Evolutionary conservation across 345 rosid species (phyloP).

Genomic region (Eucalyptus regnans): DNA sequence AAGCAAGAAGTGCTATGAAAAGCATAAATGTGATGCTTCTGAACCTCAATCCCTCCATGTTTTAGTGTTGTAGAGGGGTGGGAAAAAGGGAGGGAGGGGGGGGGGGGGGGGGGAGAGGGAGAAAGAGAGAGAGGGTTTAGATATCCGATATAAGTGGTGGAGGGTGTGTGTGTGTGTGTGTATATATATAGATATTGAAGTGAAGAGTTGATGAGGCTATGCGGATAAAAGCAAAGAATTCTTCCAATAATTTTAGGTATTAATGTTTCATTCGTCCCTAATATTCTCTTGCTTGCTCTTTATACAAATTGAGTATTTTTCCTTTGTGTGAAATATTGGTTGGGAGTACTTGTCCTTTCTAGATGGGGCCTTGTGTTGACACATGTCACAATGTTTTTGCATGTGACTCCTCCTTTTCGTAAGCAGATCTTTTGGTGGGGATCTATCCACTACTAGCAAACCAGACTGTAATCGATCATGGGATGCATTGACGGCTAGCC

Average conservation of each 20-base stretch:
- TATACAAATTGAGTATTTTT: neutral
- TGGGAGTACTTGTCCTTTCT: conserved; percentile 5
- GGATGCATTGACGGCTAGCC: neutral
- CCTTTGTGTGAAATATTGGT: conserved; percentile 19
- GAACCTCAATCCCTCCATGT: conserved; percentile 16
- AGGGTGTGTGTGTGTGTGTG: conserved; percentile 10
- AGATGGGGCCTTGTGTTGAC: neutral
- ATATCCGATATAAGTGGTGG: neutral
- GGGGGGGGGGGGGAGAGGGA: neutral
- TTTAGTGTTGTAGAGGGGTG: neutral
- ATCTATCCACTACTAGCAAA: neutral
- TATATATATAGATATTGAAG: conserved; percentile 17
- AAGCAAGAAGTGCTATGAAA: conserved; percentile 36
- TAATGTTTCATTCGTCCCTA: conserved; percentile 6
- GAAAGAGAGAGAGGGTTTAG: neutral
- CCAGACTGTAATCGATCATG: neutral
- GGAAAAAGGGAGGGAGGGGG: neutral
- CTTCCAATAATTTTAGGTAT: conserved; percentile 13
- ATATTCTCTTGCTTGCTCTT: conserved; percentile 1
- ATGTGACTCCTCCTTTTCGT: conserved; percentile 7
- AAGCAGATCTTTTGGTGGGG: neutral
- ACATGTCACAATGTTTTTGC: conserved; percentile 14
- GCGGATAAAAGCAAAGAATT: neutral
- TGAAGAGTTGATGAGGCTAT: neutral
- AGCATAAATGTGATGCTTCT: conserved; percentile 42